phyloP scores from a whole-genome alignment of 768 basidiomycete genomes.

The Serendipita sp. region DNA sequence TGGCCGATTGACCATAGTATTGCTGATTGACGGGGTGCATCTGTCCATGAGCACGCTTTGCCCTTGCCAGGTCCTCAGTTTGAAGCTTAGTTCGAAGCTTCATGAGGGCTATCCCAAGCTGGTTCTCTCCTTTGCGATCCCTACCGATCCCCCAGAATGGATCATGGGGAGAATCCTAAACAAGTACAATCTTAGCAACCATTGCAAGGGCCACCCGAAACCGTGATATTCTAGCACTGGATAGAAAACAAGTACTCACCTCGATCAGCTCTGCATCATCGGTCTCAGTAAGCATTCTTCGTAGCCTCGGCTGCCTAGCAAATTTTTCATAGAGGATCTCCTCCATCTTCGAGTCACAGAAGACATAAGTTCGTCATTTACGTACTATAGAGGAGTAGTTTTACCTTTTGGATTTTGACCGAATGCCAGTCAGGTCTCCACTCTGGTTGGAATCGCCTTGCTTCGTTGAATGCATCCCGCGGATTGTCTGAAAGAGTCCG shows the following conservation, averaged over 20 bases:
- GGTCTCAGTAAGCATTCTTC: conserved; percentile 9
- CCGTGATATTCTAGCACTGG: not conserved
- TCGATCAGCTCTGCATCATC: conserved; percentile 11
- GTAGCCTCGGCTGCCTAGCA: conserved; percentile 9
- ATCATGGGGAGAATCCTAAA: conserved; percentile 8
- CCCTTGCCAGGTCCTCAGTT: not conserved
- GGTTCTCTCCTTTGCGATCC: conserved; percentile 11
- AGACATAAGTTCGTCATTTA: not conserved
- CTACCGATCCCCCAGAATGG: conserved; percentile 13
- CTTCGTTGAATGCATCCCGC: conserved; percentile 8
- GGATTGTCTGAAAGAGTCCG: conserved; percentile 7
- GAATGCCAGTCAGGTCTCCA: conserved; percentile 10
- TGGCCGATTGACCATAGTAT: not conserved
- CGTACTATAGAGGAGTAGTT: too few relatives aligned
- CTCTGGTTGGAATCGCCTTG: conserved; percentile 4
- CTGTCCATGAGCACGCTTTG: not conserved
- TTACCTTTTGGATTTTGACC: conserved; percentile 11
- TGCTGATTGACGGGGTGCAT: not conserved
- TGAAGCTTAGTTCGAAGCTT: conserved; percentile 4
- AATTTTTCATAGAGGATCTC: conserved; percentile 11
- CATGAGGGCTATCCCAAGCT: conserved; percentile 13
- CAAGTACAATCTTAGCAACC: not conserved
- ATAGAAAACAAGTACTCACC: not conserved
- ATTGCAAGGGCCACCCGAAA: not conserved
- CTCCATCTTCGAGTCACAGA: conserved; percentile 10